Base-by-base conservation (phyloP, 192 early-diverging fungal genomes). In the Backusella tarrabulga region DNA sequence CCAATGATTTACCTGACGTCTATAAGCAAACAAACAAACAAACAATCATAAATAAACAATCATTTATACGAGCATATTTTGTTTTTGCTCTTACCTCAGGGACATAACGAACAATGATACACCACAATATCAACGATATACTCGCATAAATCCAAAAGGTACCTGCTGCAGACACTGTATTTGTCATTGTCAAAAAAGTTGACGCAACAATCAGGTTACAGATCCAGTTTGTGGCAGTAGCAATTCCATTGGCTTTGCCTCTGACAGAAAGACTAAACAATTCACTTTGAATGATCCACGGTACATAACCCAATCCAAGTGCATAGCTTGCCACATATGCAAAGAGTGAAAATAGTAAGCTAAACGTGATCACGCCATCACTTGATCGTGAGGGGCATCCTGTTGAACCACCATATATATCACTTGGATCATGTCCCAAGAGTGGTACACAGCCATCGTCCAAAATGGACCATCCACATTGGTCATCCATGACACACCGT, bases 151-250 rank as follows among this genome's bases (percentile, higher is more conserved):
- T 77, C 73, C 88, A 52, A 73, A 86, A 88, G 34, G 89, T 76
- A 6, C 86, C 86, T 6, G 86, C 83, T 79, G 86, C 84, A 90
- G 35, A 83, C 83, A 68, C 85, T 87, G 66, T 74, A 74, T 68
- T 90, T 83, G 56, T 90, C 81, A 19, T 93, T 72, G 42, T 92
- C 86, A 5, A 91, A 92, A 87, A 82, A n/a, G 90, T 84, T 69
- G 88, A 83, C 1, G 86, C 88, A 15, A 95, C 87, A 42, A 90
- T 72, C 77, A 90, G 87, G 83, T 94, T 95, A 83, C 86, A 88
- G n/a, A 90, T 77, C 94, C 94, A 96, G 86, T 96, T 96, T 67
- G 91, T 86, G n/a, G 92, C 87, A 4, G 92, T 95, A 21, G 88
- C 85, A 4, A 93, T 75, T 21, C 89, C 89, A 66, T 90, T 90